Conservation (phyloP, 441 rosid species). For the Adansonia grandidieri region DNA sequence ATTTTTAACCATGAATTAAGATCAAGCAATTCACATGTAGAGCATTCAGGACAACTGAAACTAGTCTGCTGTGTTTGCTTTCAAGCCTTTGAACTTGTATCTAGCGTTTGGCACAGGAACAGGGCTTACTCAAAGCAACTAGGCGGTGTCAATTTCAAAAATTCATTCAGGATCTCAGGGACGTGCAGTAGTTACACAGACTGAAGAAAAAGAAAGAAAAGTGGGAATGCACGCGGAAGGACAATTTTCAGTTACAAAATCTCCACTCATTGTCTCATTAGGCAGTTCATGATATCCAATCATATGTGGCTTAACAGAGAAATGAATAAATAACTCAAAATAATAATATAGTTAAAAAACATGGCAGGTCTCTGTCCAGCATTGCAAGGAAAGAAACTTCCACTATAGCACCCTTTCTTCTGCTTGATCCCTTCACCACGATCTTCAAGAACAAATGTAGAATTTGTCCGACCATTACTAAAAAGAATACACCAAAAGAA, state of each 20-base stretch:
- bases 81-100: too few relatives aligned
- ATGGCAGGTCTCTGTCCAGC: conserved; percentile 36
- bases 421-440: conserved; percentile 76
- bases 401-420: conserved; percentile 78
- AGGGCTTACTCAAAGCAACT: neutral
- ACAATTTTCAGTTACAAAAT: conserved; percentile 22
- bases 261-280: neutral
- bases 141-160: neutral
- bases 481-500: conserved; percentile 76
- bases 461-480: conserved; percentile 56
- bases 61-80: too few relatives aligned
- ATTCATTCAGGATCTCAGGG: neutral
- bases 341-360: conserved; percentile 29
- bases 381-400: conserved; percentile 70
- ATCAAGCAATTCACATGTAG: neutral
- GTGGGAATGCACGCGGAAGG: neutral
- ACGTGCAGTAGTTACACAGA: neutral
- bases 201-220: too few relatives aligned
- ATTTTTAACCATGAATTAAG: too few relatives aligned
- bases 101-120: neutral
- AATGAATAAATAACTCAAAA: conserved; percentile 30
- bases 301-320: conserved; percentile 31
- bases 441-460: conserved; percentile 76
- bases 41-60: neutral
- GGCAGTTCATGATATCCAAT: conserved; percentile 20